A percentile compares a stretch with the other conserved stretches of the same genome.
These are phyloP conservation scores for Saccharomycopsis sp. DNA, from an alignment of 805 yeast genomes.

Conservation along the genomic window DNA sequence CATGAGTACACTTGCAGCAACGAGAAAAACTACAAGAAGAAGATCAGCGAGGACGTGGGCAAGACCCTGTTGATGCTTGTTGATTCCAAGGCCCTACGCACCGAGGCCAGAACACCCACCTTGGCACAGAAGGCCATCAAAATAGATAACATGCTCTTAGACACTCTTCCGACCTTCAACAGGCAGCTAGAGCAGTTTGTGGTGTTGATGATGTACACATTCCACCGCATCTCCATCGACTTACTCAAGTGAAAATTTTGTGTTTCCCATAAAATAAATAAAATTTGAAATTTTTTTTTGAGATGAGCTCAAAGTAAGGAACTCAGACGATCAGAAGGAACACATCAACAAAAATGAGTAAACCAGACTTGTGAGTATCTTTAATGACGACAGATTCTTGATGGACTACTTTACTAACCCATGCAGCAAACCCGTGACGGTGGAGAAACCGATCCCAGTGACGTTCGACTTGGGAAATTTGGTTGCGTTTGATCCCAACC, in stretches of 20 bases:
- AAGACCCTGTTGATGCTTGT: not conserved
- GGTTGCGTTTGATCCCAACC: slow-evolving; percentile 84
- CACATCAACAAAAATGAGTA: not conserved
- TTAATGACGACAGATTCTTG: no score
- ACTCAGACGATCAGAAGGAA: not conserved
- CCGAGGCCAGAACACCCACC: not conserved
- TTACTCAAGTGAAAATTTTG: no score
- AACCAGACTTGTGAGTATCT: not conserved
- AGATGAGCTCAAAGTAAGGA: not conserved
- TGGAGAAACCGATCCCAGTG: slow-evolving; percentile 86
- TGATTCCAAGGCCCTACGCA: not conserved
- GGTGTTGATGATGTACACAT: no score
- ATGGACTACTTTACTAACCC: no score
- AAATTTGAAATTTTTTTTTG: not conserved
- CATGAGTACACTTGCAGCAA: slow-evolving; percentile 1
- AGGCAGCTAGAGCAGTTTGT: slow-evolving; percentile 7
- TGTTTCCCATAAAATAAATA: no score
- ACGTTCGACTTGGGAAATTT: slow-evolving; percentile 84
- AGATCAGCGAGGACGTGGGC: not conserved
- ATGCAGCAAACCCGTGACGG: slow-evolving; percentile 60
- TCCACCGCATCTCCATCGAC: no score
- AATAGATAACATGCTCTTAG: slow-evolving; percentile 9
- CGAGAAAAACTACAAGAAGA: not conserved
- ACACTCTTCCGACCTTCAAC: slow-evolving; percentile 5
- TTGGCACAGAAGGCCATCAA: slow-evolving; percentile 7